A percentile compares a stretch with the other conserved stretches of the same genome.
phyloP scores from a whole-genome alignment of 2,329 filamentous ascomycete genomes.

The Ophiostoma perfectum region DNA sequence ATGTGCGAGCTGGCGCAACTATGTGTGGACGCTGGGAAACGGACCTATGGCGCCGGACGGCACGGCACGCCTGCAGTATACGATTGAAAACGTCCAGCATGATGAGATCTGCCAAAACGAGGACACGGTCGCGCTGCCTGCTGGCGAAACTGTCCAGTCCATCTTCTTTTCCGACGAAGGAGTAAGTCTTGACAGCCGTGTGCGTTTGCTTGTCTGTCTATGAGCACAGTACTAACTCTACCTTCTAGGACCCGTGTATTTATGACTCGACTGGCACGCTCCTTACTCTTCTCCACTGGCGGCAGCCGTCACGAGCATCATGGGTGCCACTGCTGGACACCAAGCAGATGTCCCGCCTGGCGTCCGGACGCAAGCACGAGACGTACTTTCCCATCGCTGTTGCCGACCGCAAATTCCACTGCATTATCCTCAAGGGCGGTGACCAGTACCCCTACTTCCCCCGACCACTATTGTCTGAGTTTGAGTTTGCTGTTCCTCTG shows the following conservation, averaged over 20 bases:
- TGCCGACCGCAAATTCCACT: conserved; percentile 87
- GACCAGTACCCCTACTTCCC: conserved; percentile 93
- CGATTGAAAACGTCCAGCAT: conserved; percentile 88
- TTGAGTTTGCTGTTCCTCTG: conserved; percentile 83
- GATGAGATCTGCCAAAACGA: conserved; percentile 94
- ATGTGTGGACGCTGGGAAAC: conserved; percentile 93
- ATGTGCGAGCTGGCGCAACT: conserved; percentile 90
- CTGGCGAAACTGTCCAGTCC: conserved; percentile 66
- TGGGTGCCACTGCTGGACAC: conserved; percentile 96
- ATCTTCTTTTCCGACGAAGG: conserved; percentile 91
- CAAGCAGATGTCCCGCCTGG: conserved; percentile 71
- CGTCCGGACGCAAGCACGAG: conserved; percentile 79
- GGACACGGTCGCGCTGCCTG: conserved; percentile 79
- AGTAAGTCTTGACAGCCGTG: background rate
- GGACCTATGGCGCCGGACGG: conserved; percentile 78
- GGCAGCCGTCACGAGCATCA: conserved; percentile 72
- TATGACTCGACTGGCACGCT: conserved; percentile 91
- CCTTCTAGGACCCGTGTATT: conserved; percentile 75
- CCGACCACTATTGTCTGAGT: conserved; percentile 82
- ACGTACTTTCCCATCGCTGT: conserved; percentile 94
- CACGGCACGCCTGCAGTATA: conserved; percentile 73
- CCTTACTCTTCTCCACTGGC: conserved; percentile 85
- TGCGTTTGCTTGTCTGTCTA: background rate
- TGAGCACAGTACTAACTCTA: background rate
- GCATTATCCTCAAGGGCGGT: conserved; percentile 95